Evolutionary conservation across 768 basidiomycete species (phyloP).

Genomic region (Cyathus striatus): DNA sequence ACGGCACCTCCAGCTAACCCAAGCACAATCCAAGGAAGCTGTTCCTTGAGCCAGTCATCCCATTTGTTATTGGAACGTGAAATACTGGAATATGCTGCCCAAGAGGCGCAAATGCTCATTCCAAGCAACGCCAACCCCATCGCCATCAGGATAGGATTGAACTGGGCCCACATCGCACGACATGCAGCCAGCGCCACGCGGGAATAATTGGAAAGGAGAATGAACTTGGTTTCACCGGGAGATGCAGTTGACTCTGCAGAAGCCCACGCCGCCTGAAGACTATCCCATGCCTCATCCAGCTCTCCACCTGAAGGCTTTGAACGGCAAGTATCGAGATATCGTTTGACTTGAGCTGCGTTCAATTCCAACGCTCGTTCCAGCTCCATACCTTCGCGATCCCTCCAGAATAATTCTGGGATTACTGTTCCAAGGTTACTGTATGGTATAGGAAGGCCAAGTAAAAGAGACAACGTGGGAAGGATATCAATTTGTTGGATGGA

Average conservation of each 20-base stretch:
- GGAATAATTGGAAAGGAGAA: constrained; percentile 47
- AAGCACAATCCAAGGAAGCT: constrained; percentile 23
- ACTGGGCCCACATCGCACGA: constrained; percentile 91
- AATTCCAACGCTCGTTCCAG: constrained; percentile 59
- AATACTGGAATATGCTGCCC: constrained; percentile 50
- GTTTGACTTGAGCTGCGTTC: constrained; percentile 72
- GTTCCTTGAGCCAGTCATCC: constrained; percentile 35
- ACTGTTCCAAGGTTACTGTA: constrained; percentile 92
- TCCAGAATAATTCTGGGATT: constrained; percentile 88
- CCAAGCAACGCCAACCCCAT: constrained; percentile 64
- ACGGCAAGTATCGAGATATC: constrained; percentile 76
- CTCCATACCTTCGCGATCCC: constrained; percentile 27
- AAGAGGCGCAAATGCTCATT: constrained; percentile 48
- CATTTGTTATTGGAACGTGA: constrained; percentile 29
- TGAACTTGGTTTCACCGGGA: constrained; percentile 23
- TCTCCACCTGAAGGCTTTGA: constrained; percentile 65
- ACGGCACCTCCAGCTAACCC: constrained; percentile 33
- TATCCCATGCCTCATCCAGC: constrained; percentile 60
- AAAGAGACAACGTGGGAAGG: constrained; percentile 80
- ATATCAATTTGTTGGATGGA: constrained; percentile 91
- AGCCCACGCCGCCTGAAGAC: constrained; percentile 47
- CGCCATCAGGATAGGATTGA: constrained; percentile 74
- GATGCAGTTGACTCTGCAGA: constrained; percentile 17
- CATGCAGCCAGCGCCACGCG: constrained; percentile 63
- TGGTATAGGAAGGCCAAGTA: constrained; percentile 90